phyloP scores from a whole-genome alignment of 2,329 filamentous ascomycete genomes.

The Harringtonia lauricola region DNA sequence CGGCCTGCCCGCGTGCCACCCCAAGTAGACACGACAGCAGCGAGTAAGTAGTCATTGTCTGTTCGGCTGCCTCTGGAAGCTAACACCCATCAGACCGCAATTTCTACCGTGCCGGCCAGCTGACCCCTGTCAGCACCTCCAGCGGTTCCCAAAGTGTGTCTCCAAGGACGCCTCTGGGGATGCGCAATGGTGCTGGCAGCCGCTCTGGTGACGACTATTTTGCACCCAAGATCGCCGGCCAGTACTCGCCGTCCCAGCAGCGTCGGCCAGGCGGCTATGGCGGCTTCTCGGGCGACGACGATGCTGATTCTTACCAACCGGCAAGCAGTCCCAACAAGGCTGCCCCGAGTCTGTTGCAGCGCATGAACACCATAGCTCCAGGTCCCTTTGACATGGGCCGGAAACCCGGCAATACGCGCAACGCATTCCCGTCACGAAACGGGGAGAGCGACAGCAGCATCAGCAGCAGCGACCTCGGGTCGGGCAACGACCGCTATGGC shows the following conservation, averaged over 20 bases:
- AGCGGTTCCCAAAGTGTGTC: constrained; percentile 51
- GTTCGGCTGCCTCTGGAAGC: constrained; percentile 9
- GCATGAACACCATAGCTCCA: constrained; percentile 55
- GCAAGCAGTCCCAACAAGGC: constrained; percentile 36
- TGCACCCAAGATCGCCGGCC: constrained; percentile 31
- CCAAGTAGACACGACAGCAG: constrained; percentile 43
- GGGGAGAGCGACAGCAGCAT: constrained; percentile 3
- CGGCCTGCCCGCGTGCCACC: constrained; percentile 34
- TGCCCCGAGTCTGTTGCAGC: constrained; percentile 37
- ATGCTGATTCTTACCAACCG: constrained; percentile 30
- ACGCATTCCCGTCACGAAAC: constrained; percentile 18
- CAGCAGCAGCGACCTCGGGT: constrained; percentile 9
- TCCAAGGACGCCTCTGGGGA: constrained; percentile 44
- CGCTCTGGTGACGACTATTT: constrained; percentile 32
- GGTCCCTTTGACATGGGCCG: constrained; percentile 48
- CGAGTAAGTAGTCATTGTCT: constrained; percentile 34
- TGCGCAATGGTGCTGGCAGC: constrained; percentile 22
- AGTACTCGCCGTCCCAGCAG: constrained; percentile 26
- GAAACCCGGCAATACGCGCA: constrained; percentile 16
- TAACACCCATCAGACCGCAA: constrained; percentile 40
- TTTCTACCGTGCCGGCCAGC: constrained; percentile 42
- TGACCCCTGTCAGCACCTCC: constrained; percentile 53
- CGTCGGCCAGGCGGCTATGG: constrained; percentile 38
- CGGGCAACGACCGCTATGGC: not conserved
- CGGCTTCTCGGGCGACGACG: constrained; percentile 29